Evolutionary conservation across 805 yeast species (phyloP).

Genomic region (Jamesozyma lodderae): DNA sequence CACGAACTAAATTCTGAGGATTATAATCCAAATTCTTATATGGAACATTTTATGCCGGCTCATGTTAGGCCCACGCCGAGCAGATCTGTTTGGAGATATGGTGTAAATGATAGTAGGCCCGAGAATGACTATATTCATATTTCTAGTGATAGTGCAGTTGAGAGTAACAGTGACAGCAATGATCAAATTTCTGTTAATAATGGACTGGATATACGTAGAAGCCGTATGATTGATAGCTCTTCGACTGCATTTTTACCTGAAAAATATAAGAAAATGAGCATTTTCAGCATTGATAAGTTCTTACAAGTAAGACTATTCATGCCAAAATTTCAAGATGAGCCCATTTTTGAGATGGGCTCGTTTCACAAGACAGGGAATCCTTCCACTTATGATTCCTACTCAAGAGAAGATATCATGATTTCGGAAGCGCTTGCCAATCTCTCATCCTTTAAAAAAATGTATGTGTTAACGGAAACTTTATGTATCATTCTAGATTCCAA

Average conservation of each 20-base stretch:
- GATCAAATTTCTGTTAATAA: too few relatives aligned
- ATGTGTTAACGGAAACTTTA: conserved; percentile 16
- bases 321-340: conserved; percentile 18
- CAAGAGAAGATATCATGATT: conserved; percentile 1
- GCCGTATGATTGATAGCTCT: too few relatives aligned
- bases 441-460: conserved; percentile 20
- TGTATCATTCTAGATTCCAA: conserved; percentile 16
- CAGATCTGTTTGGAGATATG: too few relatives aligned
- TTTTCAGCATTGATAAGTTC: conserved; percentile 17
- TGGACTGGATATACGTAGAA: too few relatives aligned
- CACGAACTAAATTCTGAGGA: too few relatives aligned
- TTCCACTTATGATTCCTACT: neutral
- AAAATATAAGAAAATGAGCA: conserved; percentile 18
- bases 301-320: conserved; percentile 14
- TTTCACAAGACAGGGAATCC: neutral
- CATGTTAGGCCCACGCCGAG: too few relatives aligned
- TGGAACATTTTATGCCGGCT: too few relatives aligned
- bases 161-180: too few relatives aligned
- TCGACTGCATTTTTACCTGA: conserved; percentile 21
- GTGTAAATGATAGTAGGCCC: too few relatives aligned
- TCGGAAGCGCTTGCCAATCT: conserved; percentile 1
- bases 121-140: too few relatives aligned
- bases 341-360: conserved; percentile 2
- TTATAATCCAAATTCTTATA: too few relatives aligned
- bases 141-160: too few relatives aligned